phyloP scores from a whole-genome alignment of 2,329 filamentous ascomycete species.

The Beauveria scarabaeidicola region DNA sequence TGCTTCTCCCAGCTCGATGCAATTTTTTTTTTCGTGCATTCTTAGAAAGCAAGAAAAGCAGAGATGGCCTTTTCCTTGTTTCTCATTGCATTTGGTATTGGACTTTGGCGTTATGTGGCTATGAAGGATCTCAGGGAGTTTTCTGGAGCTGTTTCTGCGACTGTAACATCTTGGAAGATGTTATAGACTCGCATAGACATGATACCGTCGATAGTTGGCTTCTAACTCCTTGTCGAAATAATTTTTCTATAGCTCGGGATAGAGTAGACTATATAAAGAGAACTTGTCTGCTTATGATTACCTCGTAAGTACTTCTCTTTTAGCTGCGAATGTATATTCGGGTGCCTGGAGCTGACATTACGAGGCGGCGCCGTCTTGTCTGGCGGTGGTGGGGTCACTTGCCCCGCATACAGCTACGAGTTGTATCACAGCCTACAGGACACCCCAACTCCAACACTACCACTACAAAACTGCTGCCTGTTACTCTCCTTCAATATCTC shows the following conservation, averaged over 20 bases:
- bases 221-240: neutral
- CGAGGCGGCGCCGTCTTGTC: neutral
- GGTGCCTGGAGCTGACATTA: conserved; percentile 1
- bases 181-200: neutral
- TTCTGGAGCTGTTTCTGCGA: conserved; percentile 24
- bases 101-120: conserved; percentile 26
- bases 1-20: neutral
- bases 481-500: neutral
- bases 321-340: neutral
- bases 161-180: neutral
- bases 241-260: conserved; percentile 1
- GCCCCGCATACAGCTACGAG: conserved; percentile 1
- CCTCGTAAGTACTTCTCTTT: neutral
- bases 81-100: conserved; percentile 17
- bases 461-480: conserved; percentile 8
- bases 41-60: neutral
- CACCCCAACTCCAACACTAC: neutral
- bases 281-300: neutral
- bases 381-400: conserved; percentile 4
- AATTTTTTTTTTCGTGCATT: neutral
- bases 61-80: neutral
- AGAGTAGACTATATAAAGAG: conserved; percentile 2
- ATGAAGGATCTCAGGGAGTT: conserved; percentile 25
- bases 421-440: conserved; percentile 9
- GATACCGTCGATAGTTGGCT: conserved; percentile 10